A percentile compares a stretch with the other conserved stretches of the same genome.
Conservation (phyloP, 2,329 filamentous ascomycete genomes). For the Colletotrichum cereale region DNA sequence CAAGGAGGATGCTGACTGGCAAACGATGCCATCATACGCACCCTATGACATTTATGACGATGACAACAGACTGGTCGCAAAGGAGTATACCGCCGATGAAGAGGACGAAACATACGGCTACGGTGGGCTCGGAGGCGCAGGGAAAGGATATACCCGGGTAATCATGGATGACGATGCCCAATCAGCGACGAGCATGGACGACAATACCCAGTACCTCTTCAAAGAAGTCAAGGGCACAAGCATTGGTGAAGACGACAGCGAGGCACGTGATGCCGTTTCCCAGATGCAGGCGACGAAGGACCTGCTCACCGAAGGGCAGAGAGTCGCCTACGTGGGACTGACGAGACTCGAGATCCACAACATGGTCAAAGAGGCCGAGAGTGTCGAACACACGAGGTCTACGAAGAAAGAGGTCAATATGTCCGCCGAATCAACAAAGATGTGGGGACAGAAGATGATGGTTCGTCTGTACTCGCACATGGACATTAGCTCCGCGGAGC, state of each 20-base stretch:
- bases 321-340: conserved; percentile 94
- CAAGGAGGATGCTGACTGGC: conserved; percentile 80
- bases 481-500: conserved; percentile 92
- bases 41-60: conserved; percentile 97
- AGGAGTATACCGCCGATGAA: conserved; percentile 79
- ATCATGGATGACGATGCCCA: conserved; percentile 94
- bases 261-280: conserved; percentile 84
- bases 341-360: conserved; percentile 83
- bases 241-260: conserved; percentile 79
- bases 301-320: conserved; percentile 92
- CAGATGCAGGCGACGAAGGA: conserved; percentile 98
- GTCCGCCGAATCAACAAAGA: conserved; percentile 83
- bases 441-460: conserved; percentile 99
- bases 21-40: conserved; percentile 93
- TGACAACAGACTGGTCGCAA: conserved; percentile 87
- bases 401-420: conserved; percentile 79
- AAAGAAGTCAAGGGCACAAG: conserved; percentile 74
- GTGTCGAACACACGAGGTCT: conserved; percentile 70
- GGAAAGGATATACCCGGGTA: conserved; percentile 96
- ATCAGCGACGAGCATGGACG: conserved; percentile 95
- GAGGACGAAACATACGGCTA: conserved; percentile 79
- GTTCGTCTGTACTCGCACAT: conserved; percentile 93
- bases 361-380: conserved; percentile 78
- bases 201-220: conserved; percentile 96
- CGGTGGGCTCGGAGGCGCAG: conserved; percentile 84